Conservation (phyloP, 164 flowering plant species). For the Tetracentron sinense region DNA sequence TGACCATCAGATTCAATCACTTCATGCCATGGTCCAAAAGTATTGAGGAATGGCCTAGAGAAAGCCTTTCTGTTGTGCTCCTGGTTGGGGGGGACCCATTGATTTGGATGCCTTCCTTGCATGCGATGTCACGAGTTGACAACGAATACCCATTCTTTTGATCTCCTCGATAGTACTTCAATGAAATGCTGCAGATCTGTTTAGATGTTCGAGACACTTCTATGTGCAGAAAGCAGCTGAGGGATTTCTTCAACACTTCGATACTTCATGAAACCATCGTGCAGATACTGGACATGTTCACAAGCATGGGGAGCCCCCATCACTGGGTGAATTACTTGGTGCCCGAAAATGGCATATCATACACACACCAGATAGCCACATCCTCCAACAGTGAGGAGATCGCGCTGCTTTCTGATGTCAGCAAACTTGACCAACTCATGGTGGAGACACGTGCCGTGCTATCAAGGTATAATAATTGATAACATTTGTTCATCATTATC, state of each 20-base stretch:
- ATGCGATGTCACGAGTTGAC: too few relatives aligned
- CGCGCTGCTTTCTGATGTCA: constrained; percentile 22
- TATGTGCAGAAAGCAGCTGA: constrained; percentile 73
- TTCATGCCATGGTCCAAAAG: too few relatives aligned
- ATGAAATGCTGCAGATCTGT: too few relatives aligned
- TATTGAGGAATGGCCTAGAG: too few relatives aligned
- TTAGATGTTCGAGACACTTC: neutral
- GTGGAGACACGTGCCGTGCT: constrained; percentile 69
- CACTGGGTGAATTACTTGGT: constrained; percentile 71
- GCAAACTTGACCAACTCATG: constrained; percentile 73
- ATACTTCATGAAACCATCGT: constrained; percentile 58
- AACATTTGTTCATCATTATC: too few relatives aligned
- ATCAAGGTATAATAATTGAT: constrained; percentile 82
- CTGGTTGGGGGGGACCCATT: too few relatives aligned
- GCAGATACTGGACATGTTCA: constrained; percentile 64
- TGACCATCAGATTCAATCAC: too few relatives aligned
- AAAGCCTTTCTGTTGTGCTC: too few relatives aligned
- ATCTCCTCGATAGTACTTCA: too few relatives aligned
- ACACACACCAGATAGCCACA: constrained; percentile 20
- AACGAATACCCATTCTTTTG: too few relatives aligned
- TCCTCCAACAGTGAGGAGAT: constrained; percentile 24
- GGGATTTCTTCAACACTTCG: constrained; percentile 47
- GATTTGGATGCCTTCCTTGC: too few relatives aligned
- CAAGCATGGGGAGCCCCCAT: constrained; percentile 49
- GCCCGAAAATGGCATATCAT: constrained; percentile 45